Conservation (phyloP, 306 rosid genomes). For the Canavalia ensiformis region DNA sequence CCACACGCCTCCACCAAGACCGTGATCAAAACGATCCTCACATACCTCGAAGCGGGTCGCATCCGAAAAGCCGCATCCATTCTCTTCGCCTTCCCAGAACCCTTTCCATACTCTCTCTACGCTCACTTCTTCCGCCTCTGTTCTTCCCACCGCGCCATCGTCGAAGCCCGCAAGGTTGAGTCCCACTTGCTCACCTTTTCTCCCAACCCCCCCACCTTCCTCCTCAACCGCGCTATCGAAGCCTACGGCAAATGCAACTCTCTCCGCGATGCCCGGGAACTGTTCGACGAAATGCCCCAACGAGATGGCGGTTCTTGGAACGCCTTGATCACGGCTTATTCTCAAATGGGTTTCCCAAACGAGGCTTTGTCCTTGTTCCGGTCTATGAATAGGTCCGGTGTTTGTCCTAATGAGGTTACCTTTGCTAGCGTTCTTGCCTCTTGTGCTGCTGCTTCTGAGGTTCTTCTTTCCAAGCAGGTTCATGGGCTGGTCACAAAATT, state of each 20-base stretch:
- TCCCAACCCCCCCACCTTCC: conserved; percentile 64
- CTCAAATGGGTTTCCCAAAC: conserved; percentile 47
- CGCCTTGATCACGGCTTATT: conserved; percentile 64
- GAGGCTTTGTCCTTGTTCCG: conserved; percentile 54
- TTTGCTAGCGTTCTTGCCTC: conserved; percentile 69
- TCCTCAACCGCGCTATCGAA: conserved; percentile 76
- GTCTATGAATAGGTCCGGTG: conserved; percentile 55
- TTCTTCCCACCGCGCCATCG: conserved; percentile 56
- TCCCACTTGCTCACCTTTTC: conserved; percentile 68
- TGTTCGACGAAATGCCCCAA: conserved; percentile 84
- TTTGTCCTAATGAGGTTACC: conserved; percentile 57
- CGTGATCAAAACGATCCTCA: conserved; percentile 48
- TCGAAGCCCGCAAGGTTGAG: conserved; percentile 68
- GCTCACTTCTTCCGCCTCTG: conserved; percentile 70
- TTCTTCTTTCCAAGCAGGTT: conserved; percentile 59
- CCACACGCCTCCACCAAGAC: conserved; percentile 32
- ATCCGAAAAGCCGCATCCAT: conserved; percentile 62
- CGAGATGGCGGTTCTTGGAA: conserved; percentile 84
- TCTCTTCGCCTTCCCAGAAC: conserved; percentile 59
- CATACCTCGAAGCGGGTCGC: conserved; percentile 50
- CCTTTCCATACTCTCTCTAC: conserved; percentile 61
- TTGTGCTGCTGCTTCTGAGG: conserved; percentile 56
- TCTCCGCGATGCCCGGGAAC: conserved; percentile 66
- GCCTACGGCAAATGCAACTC: conserved; percentile 68
- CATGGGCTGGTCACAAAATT: conserved; percentile 61